Base-by-base conservation (phyloP, 441 rosid species). In the Lepidium campestre region DNA sequence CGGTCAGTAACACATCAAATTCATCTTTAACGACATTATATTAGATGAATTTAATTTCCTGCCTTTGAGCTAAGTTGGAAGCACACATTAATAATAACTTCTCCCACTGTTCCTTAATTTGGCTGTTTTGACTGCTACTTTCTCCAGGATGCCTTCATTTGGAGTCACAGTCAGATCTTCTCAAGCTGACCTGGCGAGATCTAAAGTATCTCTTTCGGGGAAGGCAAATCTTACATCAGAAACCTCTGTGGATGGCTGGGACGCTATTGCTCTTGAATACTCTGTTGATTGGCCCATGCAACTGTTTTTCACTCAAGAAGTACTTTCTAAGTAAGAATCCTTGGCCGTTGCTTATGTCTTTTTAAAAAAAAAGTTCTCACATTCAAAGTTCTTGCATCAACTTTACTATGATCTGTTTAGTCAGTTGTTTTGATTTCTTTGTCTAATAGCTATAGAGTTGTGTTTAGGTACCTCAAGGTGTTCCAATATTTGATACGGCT, bases 221-320 rank as follows among this genome's bases (percentile, higher is more conserved):
- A 82, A 70, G 61, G 67, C 84, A 54, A 85, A 48, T 66, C 53
- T 71, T 77, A 72, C 88, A 75, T 81, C 86, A 40, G 92, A 86
- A 46, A 68, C 74, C 40, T 82, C 86, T 56, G 76, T 84, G 56
- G 96, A 88, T 78, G 99, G 98, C 35, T 94, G 99, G 99, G 94
- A 89, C 75, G 94, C 88, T 50, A 89, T 91, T 74, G 86, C 92
- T 48, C 94, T 94, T 37, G 97, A 91, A 77, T 94, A 91, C 82
- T 78, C 96, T 71, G 83, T 91, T 53, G 97, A 91, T 73, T 94
- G 99, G 99, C 99, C 97, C 57, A 85, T 91, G 66, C 92, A 91
- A 73, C 66, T 94, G 72, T 94, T 94, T 76, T 91, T 91, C 67
- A 86, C 99, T 68, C 97, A 89, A 75, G 97, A 93, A 75, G 97